Base-by-base conservation (phyloP, 805 yeast species). In the Ogataea degrootiae region DNA sequence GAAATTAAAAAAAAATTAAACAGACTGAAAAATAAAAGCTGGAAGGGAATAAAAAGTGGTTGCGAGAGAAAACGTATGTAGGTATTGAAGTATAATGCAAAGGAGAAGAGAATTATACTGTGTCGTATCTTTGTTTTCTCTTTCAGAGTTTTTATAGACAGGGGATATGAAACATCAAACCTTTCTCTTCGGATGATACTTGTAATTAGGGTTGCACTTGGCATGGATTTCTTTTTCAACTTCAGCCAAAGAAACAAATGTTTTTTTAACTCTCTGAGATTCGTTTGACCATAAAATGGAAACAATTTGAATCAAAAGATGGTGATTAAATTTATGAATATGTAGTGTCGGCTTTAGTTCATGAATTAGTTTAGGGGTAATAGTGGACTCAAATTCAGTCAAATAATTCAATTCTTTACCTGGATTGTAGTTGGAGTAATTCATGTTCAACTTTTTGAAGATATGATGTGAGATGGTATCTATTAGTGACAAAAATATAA, bases 231-330 rank as follows among this genome's bases (percentile, higher is more conserved):
- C 63, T 57, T 73, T 73, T 53, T 74, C 79, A 37, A 70, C 56
- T 19, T 57, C 57, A 5, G 75, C 71, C 44, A 70, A 62, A n/a
- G 56, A 49, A 7, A 63, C 61, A 58, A 75, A 74, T 41, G 60
- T 54, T 33, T 64, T 64, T 58, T 70, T 72, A 34, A 71, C 64
- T 19, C 57, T 56, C 39, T 53, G 51, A 8, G 59, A 45, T 54
- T 74, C 79, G 1, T 77, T 71, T 39, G 68, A 60, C 79, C 79
- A 74, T 58, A 75, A 54, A 38, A 72, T 61, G 1, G 79, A 71
- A 37, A 73, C 71, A 26, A 71, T 65, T 40, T 72, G 74, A 17
- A 70, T 66, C 45, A 73, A 61, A 31, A 63, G 49, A 51, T 71
- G 75, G 46, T 73, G 75, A 50, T 73, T 70, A 45, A 72, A 61